Evolutionary conservation across 768 basidiomycete genomes (phyloP).

Genomic region (Tylopilus cervinicoccineus): DNA sequence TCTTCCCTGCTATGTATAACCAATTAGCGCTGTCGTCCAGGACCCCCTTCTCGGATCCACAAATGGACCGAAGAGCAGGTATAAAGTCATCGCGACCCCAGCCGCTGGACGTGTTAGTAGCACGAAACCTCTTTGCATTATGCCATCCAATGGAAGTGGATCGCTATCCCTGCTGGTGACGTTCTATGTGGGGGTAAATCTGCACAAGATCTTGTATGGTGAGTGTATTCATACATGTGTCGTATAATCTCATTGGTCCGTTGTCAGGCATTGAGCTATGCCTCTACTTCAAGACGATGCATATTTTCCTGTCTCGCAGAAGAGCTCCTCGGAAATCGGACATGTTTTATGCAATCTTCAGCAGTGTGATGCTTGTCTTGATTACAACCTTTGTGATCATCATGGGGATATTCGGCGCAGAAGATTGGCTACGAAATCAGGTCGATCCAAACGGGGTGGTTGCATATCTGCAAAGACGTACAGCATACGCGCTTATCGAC

Average conservation of each 20-base stretch:
- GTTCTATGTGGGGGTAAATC: background rate
- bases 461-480: background rate
- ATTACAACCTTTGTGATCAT: background rate
- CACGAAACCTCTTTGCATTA: background rate
- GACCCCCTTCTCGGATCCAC: too few relatives aligned
- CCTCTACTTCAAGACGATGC: slow-evolving; percentile 18
- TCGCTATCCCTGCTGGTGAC: background rate
- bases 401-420: slow-evolving; percentile 9
- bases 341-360: slow-evolving; percentile 16
- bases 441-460: slow-evolving; percentile 19
- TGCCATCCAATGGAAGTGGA: background rate
- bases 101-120: too few relatives aligned
- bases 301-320: background rate
- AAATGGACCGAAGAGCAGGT: too few relatives aligned
- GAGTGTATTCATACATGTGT: background rate
- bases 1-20: too few relatives aligned
- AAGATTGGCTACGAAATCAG: slow-evolving; percentile 29
- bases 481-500: slow-evolving; percentile 15
- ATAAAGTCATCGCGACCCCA: too few relatives aligned
- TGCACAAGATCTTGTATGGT: background rate
- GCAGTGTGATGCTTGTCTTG: background rate
- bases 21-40: too few relatives aligned
- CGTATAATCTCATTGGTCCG: background rate
- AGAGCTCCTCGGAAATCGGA: background rate
- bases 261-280: slow-evolving; percentile 8